These are phyloP conservation scores for Piromyces sp. DNA, from an alignment of 192 early-diverging fungal genomes.

Conservation along the genomic window DNA sequence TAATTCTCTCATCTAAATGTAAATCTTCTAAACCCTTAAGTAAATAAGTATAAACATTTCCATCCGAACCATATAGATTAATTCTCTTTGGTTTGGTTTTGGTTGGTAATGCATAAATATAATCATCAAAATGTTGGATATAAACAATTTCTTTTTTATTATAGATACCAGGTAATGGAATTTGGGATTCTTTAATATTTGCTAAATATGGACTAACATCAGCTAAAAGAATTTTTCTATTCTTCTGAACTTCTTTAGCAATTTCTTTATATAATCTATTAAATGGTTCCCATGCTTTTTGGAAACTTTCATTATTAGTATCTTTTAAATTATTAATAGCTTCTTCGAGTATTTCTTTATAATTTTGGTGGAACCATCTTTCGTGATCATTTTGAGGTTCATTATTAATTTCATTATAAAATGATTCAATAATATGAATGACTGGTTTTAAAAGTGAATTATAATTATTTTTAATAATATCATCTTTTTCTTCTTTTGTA, in stretches of 20 bases:
- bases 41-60: constrained; percentile 46
- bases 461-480: constrained; percentile 29
- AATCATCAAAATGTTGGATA: constrained; percentile 1
- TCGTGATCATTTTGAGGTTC: constrained; percentile 39
- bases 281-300: constrained; percentile 35
- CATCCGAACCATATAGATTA: constrained; percentile 33
- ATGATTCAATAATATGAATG: constrained; percentile 26
- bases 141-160: constrained; percentile 6
- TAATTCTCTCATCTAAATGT: constrained; percentile 79
- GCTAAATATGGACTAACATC: constrained; percentile 45
- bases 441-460: constrained; percentile 37
- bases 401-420: constrained; percentile 17
- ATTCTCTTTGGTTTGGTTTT: constrained; percentile 90
- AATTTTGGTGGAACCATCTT: constrained; percentile 39
- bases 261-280: constrained; percentile 37
- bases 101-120: constrained; percentile 41
- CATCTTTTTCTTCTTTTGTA: constrained; percentile 14
- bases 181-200: background rate
- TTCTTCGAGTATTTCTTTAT: constrained; percentile 26
- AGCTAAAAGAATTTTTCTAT: constrained; percentile 27
- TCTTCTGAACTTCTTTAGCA: constrained; percentile 28
- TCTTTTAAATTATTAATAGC: constrained; percentile 25
- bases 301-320: constrained; percentile 16
- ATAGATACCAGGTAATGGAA: constrained; percentile 7
- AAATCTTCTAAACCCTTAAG: constrained; percentile 88